These are phyloP conservation scores for Neoboletus brunneissimus DNA, from an alignment of 768 basidiomycete species.

Conservation along the genomic window DNA sequence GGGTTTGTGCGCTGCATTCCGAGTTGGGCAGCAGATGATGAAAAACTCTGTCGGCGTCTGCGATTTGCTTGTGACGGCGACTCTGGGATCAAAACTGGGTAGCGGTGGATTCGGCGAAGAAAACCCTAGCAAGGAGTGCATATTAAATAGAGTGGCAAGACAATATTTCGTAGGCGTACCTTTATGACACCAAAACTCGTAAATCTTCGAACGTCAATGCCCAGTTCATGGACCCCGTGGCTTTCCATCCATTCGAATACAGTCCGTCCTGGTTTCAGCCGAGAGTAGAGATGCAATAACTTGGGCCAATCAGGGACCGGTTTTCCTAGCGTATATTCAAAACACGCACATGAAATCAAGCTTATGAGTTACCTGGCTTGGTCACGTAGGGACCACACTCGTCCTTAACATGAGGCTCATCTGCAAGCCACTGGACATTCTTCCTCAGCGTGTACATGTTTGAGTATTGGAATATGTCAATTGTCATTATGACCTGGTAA, in stretches of 20 bases:
- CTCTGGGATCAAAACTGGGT: slow-evolving; percentile 68
- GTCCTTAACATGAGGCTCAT: slow-evolving; percentile 76
- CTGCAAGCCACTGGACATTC: slow-evolving; percentile 83
- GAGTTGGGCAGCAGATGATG: slow-evolving; percentile 15
- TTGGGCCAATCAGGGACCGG: slow-evolving; percentile 82
- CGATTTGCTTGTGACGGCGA: slow-evolving; percentile 21
- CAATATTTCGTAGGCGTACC: slow-evolving; percentile 35
- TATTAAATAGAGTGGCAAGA: background rate
- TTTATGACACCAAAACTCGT: slow-evolving; percentile 98
- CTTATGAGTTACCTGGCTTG: slow-evolving; percentile 50
- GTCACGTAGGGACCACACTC: slow-evolving; percentile 95
- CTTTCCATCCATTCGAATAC: slow-evolving; percentile 86
- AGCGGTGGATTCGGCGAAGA: slow-evolving; percentile 89
- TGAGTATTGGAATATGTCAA: slow-evolving; percentile 96
- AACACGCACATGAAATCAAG: background rate
- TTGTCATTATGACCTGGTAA: slow-evolving; percentile 94
- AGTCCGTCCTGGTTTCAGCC: slow-evolving; percentile 78
- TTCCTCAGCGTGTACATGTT: slow-evolving; percentile 95
- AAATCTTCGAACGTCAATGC: slow-evolving; percentile 92
- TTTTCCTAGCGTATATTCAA: slow-evolving; percentile 39
- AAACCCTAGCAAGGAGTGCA: slow-evolving; percentile 60
- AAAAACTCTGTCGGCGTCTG: slow-evolving; percentile 32
- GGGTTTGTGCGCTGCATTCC: slow-evolving; percentile 10
- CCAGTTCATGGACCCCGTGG: slow-evolving; percentile 63
- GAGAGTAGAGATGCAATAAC: slow-evolving; percentile 82